Evolutionary conservation across 768 basidiomycete species (phyloP).

Genomic region (Glaciozyma martinii): DNA sequence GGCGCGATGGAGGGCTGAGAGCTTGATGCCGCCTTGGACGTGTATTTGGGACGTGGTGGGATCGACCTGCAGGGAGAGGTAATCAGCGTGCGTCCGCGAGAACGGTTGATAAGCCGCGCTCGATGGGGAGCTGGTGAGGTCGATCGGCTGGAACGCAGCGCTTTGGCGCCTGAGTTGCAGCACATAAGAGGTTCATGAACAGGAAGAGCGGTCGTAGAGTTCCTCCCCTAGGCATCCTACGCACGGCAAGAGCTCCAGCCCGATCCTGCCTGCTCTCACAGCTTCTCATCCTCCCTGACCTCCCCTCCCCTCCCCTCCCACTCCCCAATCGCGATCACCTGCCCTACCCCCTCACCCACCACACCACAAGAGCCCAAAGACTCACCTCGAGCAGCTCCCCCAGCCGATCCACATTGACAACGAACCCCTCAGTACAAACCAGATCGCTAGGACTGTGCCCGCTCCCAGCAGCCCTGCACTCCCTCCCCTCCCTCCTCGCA

Average conservation of each 20-base stretch:
- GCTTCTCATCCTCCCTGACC: neutral
- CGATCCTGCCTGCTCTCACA: neutral
- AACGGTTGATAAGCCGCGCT: neutral
- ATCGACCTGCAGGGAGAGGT: neutral
- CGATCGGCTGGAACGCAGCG: neutral
- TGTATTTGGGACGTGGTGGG: slow-evolving; percentile 32
- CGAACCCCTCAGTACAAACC: slow-evolving; percentile 62
- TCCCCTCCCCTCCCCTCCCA: too few species aligned
- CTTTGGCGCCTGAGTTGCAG: too few species aligned
- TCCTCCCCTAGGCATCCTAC: too few species aligned
- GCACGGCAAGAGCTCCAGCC: neutral
- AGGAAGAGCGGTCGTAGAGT: too few species aligned
- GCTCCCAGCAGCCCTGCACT: slow-evolving; percentile 72
- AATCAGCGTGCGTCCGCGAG: neutral
- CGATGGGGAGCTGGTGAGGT: slow-evolving; percentile 11
- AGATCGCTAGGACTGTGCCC: slow-evolving; percentile 92
- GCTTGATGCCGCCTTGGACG: slow-evolving; percentile 61
- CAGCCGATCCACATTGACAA: slow-evolving; percentile 69
- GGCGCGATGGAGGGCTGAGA: slow-evolving; percentile 18
- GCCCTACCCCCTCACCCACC: too few species aligned
- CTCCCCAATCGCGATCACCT: neutral
- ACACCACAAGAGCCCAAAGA: neutral
- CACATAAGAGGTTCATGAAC: too few species aligned
- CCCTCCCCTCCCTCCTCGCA: slow-evolving; percentile 60
- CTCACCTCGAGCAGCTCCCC: slow-evolving; percentile 68